A percentile compares a stretch with the other conserved stretches of the same genome.
Evolutionary conservation across 202 grass and related monocot genomes (phyloP).

Genomic region (Miscanthus sacchariflorus): DNA sequence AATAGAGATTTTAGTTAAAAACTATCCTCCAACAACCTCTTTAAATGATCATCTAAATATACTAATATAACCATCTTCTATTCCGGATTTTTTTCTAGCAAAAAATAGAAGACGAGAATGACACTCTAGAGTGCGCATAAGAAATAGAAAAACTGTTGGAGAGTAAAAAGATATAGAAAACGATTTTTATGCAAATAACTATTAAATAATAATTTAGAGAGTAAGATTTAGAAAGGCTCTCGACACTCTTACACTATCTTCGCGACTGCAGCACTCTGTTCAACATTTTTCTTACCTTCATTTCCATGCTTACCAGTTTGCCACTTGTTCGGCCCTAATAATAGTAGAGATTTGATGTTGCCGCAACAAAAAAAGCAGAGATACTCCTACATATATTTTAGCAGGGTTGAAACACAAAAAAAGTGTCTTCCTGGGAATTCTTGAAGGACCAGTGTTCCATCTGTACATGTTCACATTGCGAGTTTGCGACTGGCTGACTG

Average conservation of each 20-base stretch:
- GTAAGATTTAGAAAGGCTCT: too few relatives aligned
- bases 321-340: background rate
- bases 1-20: too few relatives aligned
- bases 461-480: background rate
- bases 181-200: too few relatives aligned
- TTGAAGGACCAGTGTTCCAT: background rate
- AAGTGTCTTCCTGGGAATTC: constrained; percentile 5
- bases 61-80: too few relatives aligned
- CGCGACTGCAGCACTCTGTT: background rate
- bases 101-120: too few relatives aligned
- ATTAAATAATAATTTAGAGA: too few relatives aligned
- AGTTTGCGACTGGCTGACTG: background rate
- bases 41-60: too few relatives aligned
- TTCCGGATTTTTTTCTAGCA: too few relatives aligned
- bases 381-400: background rate
- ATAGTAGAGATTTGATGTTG: background rate
- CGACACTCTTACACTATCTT: background rate
- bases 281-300: background rate
- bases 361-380: background rate
- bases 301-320: background rate
- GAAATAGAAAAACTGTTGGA: too few relatives aligned
- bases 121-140: too few relatives aligned
- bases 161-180: too few relatives aligned
- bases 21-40: too few relatives aligned
- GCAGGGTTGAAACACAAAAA: constrained; percentile 3